These are phyloP conservation scores for Cladosporium sp. DNA, from an alignment of 2,329 filamentous ascomycete species.

Conservation along the genomic window DNA sequence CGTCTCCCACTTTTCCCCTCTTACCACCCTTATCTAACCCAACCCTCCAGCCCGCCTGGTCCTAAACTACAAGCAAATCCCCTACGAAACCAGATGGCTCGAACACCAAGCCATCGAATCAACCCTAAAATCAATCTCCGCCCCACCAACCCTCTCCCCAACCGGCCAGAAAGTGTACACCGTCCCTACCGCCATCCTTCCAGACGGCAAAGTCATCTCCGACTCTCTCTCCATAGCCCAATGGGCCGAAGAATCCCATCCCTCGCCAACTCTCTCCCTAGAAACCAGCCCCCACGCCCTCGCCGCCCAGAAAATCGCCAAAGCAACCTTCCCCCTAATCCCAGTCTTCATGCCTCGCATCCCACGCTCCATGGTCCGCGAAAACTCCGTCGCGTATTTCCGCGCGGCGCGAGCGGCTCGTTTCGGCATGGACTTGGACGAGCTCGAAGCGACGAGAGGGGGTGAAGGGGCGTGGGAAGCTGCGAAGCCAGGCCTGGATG, in stretches of 20 bases:
- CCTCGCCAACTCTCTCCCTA: constrained; percentile 32
- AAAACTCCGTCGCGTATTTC: constrained; percentile 37
- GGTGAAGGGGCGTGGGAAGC: constrained; percentile 30
- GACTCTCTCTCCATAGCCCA: constrained; percentile 37
- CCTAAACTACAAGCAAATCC: constrained; percentile 42
- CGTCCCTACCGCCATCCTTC: constrained; percentile 40
- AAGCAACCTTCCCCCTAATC: constrained; percentile 19
- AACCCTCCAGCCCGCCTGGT: constrained; percentile 30
- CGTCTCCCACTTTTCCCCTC: background rate
- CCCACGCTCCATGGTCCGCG: constrained; percentile 36
- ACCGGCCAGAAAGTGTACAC: constrained; percentile 31
- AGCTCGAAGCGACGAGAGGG: constrained; percentile 29
- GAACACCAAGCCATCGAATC: constrained; percentile 43
- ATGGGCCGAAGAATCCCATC: constrained; percentile 41
- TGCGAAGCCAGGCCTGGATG: constrained; percentile 25
- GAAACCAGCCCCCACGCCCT: constrained; percentile 33
- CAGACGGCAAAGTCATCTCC: constrained; percentile 39
- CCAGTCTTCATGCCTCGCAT: constrained; percentile 34
- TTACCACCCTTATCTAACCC: constrained; percentile 20
- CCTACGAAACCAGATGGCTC: constrained; percentile 40
- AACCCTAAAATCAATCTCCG: constrained; percentile 34
- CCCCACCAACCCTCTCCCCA: background rate
- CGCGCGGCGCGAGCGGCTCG: constrained; percentile 35
- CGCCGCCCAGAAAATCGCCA: constrained; percentile 9
- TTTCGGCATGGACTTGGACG: constrained; percentile 35